Base-by-base conservation (phyloP, 2,329 filamentous ascomycete species). In the Tolypocladium cylindrosporum region DNA sequence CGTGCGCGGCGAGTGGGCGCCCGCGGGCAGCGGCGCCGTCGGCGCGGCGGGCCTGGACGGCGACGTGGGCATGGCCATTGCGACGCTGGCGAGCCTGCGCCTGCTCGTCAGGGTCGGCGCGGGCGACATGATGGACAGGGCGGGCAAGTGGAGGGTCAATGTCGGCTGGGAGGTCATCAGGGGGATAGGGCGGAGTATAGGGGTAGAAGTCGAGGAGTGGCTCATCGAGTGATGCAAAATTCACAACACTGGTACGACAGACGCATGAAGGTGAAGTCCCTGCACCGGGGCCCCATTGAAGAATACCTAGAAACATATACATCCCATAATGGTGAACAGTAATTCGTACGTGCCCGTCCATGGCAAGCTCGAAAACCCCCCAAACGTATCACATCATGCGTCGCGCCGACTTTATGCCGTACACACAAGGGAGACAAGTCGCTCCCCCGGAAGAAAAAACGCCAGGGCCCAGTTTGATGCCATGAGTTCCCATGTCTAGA, bases 191-290 rank as follows among this genome's bases (percentile, higher is more conserved):
- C 76, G 90, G 66, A 87, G 83, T 67, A 82, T 94, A 55, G 87
- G 87, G 2, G 79, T 94, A n/a, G 89, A 91, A 69, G 79, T 91
- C 14, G 85, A 89, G 61, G 89, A 93, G 69, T 92, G 87, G 79
- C 72, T 90, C 57, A 79, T 86, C 54, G 88, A 90, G 62, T 90
- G 69, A 68, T 54, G 24, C 4, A 13, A 11, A 14, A 1, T 55
- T 50, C 16, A 51, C 31, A 51, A 13, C 31, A 36, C 10, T 21
- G 48, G 10, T 27, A 36, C 34, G 10, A 19, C 8, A 10, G 48
- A 36, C 31, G 19, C 48, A 36, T 34, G 7, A 6, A n/a, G 19
- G 48, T 19, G 10, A 16, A 36, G 27, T 51, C 48, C 48, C 27
- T 21, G n/a, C 16, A n/a, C 21, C 16, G 48, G 48, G 48, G 48